Base-by-base conservation (phyloP, 495 filamentous ascomycete species). In the Aspergillus panamensis region DNA sequence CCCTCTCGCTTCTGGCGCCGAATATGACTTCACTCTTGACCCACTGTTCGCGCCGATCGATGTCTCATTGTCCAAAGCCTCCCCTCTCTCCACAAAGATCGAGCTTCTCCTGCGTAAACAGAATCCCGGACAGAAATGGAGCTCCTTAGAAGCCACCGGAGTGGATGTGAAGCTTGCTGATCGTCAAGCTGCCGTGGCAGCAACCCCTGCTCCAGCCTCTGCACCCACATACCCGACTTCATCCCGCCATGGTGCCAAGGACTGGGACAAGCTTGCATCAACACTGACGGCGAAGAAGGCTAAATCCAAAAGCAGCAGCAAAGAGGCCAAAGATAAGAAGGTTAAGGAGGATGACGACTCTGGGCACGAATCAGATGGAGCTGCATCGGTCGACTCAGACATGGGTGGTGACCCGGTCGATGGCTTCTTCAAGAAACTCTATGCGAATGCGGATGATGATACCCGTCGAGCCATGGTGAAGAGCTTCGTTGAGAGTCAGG, bases 391-490 rank as follows among this genome's bases (percentile, higher is more conserved):
- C 9, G 80, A 82, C 30, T 80, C 81, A 4, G 83, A 87, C 7
- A 82, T 87, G 16, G 82, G 85, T 14, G 83, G 79, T 5, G 86
- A 90, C 50, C 82, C 89, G n/a, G 87, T 90, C 3, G 88, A 94
- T 59, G 70, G 66, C 3, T 98, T 97, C 74, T 98, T 98, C 80
- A 93, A 95, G 79, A 87, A 87, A 67, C 79, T 98, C 0, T 97
- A 94, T 72, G 85, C 87, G 59, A 77, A 77, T 52, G 87, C 91
- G 0, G 85, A 89, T 52, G 82, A 84, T 0, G 92, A 98, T 59
- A 90, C 90, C 35, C 84, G 82, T 63, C 82, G 91, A 3, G 94
- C 94, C 3, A 98, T 98, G 94, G 90, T 96, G 83, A 98, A 98
- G 82, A 96, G 91, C 70, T 97, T 89, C 64, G 71, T 84, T 20